Evolutionary conservation across 352 stramenopile species (phyloP), one percentile per base, ranked within the genome.

Genomic region (Achlya hypogyna): DNA sequence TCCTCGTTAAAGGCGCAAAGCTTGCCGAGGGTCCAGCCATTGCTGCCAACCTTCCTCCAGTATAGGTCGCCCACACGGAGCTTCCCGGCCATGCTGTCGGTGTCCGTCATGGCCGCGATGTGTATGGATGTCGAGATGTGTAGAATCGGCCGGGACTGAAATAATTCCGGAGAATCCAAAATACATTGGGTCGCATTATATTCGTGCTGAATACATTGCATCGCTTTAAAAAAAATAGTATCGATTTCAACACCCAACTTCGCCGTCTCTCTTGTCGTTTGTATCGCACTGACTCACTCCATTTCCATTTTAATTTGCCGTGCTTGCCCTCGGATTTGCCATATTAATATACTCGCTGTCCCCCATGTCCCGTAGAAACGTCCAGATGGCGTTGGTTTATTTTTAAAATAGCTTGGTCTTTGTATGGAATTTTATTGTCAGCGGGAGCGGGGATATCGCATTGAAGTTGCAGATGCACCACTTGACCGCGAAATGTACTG

Each of bases 31-130:
- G 66, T 67, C 85, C 85, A 93, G 59, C 76, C 80, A 47, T 76
- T 78, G 6, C 72, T 43, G 8, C 81, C 82, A 20, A 88, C 76
- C 52, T 91, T 79, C 42, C 83, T 86, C 85, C 85, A 93, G 72
- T 91, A 93, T 42, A 93, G 72, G 16, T 91, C 85, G 40, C 85
- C 85, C 6, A 93, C 74, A 56, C 79, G 81, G 49, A 89, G 65
- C 22, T 60, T 64, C 20, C 12, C 54, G 16, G 52, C 25, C n/a
- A n/a, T n/a, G n/a, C n/a, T n/a, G 38, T 18, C 38, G 25, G 2
- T 32, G 12, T 60, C 52, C 10, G 52, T 42, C 52, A 60, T 60
- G 5, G 20, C 51, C 18, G 52, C 52, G 52, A 16, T 32, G 31
- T 35, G 32, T 47, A 45, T 45, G 38, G 38, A n/a, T n/a, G n/a